Evolutionary conservation across 345 rosid genomes (phyloP).

Genomic region (Euphorbia tirucalli): DNA sequence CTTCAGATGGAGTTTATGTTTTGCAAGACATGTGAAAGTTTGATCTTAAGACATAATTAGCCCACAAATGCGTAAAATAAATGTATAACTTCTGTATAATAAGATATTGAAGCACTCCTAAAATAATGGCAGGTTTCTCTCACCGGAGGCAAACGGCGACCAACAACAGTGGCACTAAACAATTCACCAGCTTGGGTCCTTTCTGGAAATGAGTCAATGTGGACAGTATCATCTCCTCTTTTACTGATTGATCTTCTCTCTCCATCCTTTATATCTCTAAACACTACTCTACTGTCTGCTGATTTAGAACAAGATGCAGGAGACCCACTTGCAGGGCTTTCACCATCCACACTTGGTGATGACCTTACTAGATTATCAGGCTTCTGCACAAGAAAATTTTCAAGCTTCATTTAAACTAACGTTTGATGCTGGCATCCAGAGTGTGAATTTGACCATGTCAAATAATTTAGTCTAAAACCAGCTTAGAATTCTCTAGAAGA

Average conservation of each 20-base stretch:
- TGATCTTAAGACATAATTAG: neutral
- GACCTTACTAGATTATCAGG: slow-evolving; percentile 60
- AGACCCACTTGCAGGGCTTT: slow-evolving; percentile 57
- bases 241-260: slow-evolving; percentile 57
- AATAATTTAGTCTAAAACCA: neutral
- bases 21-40: neutral
- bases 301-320: slow-evolving; percentile 66
- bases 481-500: neutral
- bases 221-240: slow-evolving; percentile 42
- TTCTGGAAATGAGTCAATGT: slow-evolving; percentile 54
- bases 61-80: neutral
- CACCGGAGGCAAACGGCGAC: slow-evolving; percentile 56
- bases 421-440: neutral
- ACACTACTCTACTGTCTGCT: slow-evolving; percentile 41
- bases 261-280: slow-evolving; percentile 39
- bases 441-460: neutral
- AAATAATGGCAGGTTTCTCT: slow-evolving; percentile 26
- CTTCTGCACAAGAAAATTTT: slow-evolving; percentile 48
- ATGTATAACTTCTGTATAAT: neutral
- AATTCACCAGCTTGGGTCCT: slow-evolving; percentile 70
- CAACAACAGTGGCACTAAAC: slow-evolving; percentile 56
- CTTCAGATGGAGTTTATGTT: too few relatives aligned
- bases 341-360: slow-evolving; percentile 49
- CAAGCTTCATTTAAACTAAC: slow-evolving; percentile 2
- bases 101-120: neutral